A percentile compares a stretch with the other conserved stretches of the same genome.
phyloP scores from a whole-genome alignment of 2,329 filamentous ascomycete genomes.

The Penicillium sp. region DNA sequence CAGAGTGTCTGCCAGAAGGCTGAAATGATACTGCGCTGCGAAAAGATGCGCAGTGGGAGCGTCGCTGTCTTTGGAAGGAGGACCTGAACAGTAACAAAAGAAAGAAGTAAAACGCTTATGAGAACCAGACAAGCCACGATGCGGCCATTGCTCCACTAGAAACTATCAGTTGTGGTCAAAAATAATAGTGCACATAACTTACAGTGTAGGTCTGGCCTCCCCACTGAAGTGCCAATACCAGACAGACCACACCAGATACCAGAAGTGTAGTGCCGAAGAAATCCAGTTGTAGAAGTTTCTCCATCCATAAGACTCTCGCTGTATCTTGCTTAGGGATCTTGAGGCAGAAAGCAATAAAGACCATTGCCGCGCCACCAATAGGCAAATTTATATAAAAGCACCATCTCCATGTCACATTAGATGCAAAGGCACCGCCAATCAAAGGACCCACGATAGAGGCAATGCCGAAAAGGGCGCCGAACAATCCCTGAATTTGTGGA shows the following conservation, averaged over 20 bases:
- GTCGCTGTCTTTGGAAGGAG: not conserved
- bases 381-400: conserved; percentile 50
- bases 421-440: conserved; percentile 49
- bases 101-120: not conserved
- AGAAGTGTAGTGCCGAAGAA: conserved; percentile 38
- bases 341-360: conserved; percentile 33
- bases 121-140: not conserved
- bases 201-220: conserved; percentile 21
- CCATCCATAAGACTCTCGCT: conserved; percentile 25
- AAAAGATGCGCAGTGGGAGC: not conserved
- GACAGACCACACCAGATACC: conserved; percentile 24
- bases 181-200: not conserved
- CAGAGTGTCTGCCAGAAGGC: not conserved
- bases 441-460: conserved; percentile 47
- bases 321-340: not conserved
- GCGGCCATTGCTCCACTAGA: not conserved
- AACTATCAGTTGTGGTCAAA: not conserved
- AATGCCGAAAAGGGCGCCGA: conserved; percentile 60
- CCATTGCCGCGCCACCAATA: conserved; percentile 43
- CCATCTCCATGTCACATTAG: conserved; percentile 42
- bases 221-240: conserved; percentile 28
- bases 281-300: conserved; percentile 45
- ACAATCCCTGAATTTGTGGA: conserved; percentile 45
- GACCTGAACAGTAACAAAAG: not conserved
- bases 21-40: not conserved